Base-by-base conservation (phyloP, 257 asterid species). In the Nicotiana undulata region DNA sequence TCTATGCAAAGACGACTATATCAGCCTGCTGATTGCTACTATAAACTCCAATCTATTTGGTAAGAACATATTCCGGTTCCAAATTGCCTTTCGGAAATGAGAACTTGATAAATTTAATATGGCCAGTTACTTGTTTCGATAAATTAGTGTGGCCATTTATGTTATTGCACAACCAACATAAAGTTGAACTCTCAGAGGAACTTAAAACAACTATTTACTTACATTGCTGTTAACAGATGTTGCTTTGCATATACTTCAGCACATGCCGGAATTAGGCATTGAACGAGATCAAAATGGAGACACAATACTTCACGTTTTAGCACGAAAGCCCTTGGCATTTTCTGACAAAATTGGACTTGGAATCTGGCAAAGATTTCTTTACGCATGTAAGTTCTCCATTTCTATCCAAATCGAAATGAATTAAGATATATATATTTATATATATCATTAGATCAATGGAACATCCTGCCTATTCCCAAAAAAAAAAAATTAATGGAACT, bases 31-130 rank as follows among this genome's bases (percentile, higher is more conserved):
- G 55, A 83, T 81, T 72, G 86, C 86, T 9, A 76, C 83, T 70
- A 86, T 86, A n/a, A 86, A 81, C 63, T 81, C 88, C 49, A 82
- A 81, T 29, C 10, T 86, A 61, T 83, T 76, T 77, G 88, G 88
- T 86, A 24, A 65, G 86, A 74, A 9, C 74, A 29, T 52, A 28
- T 46, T 44, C 77, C 4, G 3, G 6, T 70, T 44, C 34, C 77
- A 44, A 70, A 44, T 5, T 70, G 18, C 59, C 20, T 44, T 67
- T 40, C 22, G 13, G 6, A 20, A 70, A 70, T 1, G 32, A 70
- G 34, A 44, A 40, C 77, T 40, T 70, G 77, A 22, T 67, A n/a
- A 11, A 37, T 18, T n/a, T 37, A 67, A 37, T 67, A n/a, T 49
- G 51, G 5, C 5, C 76, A 34, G 18, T 34, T 67, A 67, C 53